Percentiles rank a stretch among this genome's conserved stretches.
These are phyloP conservation scores for Logfia minima DNA, from an alignment of 129 eudicot species.

Conservation along the genomic window DNA sequence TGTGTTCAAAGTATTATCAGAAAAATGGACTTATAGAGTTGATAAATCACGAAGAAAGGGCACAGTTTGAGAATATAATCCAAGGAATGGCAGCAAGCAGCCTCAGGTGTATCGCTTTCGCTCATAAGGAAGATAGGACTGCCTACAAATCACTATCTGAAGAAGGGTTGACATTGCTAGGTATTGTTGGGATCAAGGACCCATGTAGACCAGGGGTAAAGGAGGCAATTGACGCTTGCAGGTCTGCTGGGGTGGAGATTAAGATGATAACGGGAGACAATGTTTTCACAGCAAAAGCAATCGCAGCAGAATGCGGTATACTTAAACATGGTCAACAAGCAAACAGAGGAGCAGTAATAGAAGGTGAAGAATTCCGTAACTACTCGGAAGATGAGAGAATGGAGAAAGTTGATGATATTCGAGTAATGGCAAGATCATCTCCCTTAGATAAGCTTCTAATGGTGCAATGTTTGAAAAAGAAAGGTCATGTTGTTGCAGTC, in stretches of 20 bases:
- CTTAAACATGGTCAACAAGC: not conserved
- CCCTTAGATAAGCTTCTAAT: conserved; percentile 20
- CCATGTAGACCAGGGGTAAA: conserved; percentile 62
- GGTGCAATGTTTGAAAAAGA: conserved; percentile 12
- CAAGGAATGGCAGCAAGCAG: conserved; percentile 74
- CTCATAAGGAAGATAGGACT: conserved; percentile 37
- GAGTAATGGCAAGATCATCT: conserved; percentile 14
- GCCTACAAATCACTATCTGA: conserved; percentile 19
- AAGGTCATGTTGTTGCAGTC: conserved; percentile 15
- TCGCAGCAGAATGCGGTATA: conserved; percentile 8
- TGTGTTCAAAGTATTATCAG: conserved; percentile 54
- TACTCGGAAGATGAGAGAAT: conserved; percentile 5
- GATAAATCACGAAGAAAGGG: conserved; percentile 35
- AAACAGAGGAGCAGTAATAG: not conserved
- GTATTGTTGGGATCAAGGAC: conserved; percentile 59
- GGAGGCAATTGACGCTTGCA: conserved; percentile 53
- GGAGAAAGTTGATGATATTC: not conserved
- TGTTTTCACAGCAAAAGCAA: conserved; percentile 14
- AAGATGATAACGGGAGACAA: conserved; percentile 17
- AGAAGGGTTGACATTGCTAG: conserved; percentile 12
- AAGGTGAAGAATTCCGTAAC: conserved; percentile 12
- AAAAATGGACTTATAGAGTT: conserved; percentile 28
- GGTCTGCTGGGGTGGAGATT: conserved; percentile 20
- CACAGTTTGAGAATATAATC: conserved; percentile 43
- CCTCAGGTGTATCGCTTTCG: conserved; percentile 78